These are phyloP conservation scores for Urtica urens DNA, from an alignment of 306 rosid species.

Conservation along the genomic window DNA sequence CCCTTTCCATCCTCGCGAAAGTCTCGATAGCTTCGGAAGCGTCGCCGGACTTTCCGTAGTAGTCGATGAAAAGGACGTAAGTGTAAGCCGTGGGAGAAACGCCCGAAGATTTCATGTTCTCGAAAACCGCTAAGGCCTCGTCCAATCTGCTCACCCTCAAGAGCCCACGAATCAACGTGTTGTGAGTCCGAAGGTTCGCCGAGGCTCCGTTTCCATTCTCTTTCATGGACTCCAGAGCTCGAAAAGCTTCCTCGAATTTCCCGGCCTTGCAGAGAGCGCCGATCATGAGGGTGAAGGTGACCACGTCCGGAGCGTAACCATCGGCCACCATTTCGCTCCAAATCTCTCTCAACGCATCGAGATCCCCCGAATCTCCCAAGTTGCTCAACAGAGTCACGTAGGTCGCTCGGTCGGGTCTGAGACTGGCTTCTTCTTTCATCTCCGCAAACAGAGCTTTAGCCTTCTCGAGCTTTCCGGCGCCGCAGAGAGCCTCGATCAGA, in stretches of 20 bases:
- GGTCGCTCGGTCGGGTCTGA: constrained; percentile 71
- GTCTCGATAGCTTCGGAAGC: constrained; percentile 65
- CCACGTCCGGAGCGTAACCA: constrained; percentile 79
- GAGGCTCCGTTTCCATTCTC: constrained; percentile 47
- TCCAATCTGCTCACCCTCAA: constrained; percentile 48
- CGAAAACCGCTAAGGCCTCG: constrained; percentile 59
- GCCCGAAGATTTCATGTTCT: constrained; percentile 58
- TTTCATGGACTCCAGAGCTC: constrained; percentile 50
- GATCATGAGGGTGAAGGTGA: constrained; percentile 65
- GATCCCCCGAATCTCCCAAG: constrained; percentile 49
- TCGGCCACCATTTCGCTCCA: constrained; percentile 84
- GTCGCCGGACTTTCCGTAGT: constrained; percentile 79
- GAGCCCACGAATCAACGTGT: constrained; percentile 71
- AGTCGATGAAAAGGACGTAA: constrained; percentile 72
- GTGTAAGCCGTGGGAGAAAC: constrained; percentile 69
- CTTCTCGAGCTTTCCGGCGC: constrained; percentile 53
- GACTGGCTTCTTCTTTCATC: constrained; percentile 71
- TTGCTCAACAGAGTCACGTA: constrained; percentile 77
- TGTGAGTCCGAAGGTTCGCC: constrained; percentile 87
- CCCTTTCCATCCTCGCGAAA: constrained; percentile 63
- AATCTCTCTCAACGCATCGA: constrained; percentile 43
- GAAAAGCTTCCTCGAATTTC: constrained; percentile 57
- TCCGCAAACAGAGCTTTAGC: constrained; percentile 49
- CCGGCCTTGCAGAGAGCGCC: constrained; percentile 72
- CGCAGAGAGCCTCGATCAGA: constrained; percentile 84